These are phyloP conservation scores for Flaveria trinervia DNA, from an alignment of 129 eudicot species.

Conservation along the genomic window DNA sequence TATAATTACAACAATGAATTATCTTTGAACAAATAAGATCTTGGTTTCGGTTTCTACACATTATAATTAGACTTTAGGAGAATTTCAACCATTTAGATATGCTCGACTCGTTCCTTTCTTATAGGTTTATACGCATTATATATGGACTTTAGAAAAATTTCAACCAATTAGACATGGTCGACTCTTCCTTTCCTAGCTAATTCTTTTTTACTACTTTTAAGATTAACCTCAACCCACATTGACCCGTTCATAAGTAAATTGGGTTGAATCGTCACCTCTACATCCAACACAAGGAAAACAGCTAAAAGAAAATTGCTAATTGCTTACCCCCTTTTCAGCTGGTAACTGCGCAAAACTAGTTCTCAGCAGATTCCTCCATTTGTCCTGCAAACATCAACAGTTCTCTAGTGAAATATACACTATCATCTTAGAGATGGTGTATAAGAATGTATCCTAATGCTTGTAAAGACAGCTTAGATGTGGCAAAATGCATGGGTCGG, in stretches of 20 bases:
- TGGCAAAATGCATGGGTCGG: background rate
- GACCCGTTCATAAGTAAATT: background rate
- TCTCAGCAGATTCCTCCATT: constrained; percentile 95
- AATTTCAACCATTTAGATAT: background rate
- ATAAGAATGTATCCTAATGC: background rate
- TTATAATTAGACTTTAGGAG: background rate
- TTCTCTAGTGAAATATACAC: constrained; percentile 1
- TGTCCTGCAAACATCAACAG: constrained; percentile 62
- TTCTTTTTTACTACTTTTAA: too few species aligned
- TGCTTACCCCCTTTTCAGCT: constrained; percentile 75
- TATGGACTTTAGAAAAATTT: too few species aligned
- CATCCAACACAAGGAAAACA: background rate
- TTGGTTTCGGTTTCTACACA: background rate
- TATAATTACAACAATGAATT: background rate
- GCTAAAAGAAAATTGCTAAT: constrained; percentile 17
- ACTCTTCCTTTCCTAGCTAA: too few species aligned
- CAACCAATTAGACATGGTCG: too few species aligned
- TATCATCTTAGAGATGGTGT: constrained; percentile 13
- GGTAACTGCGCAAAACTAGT: constrained; percentile 84
- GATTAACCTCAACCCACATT: too few species aligned
- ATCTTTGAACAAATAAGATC: background rate
- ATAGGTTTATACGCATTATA: too few species aligned
- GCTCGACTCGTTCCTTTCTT: background rate
- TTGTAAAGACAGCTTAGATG: background rate
- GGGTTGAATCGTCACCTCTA: background rate